These are phyloP conservation scores for Lentinula guzmanii DNA, from an alignment of 768 basidiomycete species.

Conservation along the genomic window DNA sequence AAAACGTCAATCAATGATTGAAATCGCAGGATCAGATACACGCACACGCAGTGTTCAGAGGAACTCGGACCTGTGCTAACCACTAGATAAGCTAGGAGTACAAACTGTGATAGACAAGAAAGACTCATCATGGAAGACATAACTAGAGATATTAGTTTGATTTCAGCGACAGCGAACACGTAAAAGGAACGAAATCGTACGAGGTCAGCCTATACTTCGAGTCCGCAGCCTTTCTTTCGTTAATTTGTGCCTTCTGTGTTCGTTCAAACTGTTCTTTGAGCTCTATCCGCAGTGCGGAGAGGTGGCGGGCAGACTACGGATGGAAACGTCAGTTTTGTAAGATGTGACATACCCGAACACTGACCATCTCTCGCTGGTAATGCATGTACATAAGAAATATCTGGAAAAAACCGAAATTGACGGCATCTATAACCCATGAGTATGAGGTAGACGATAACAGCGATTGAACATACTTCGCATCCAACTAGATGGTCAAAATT, in stretches of 20 bases:
- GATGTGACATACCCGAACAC: neutral
- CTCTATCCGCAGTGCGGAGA: conserved; percentile 11
- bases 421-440: conserved; percentile 35
- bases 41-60: conserved; percentile 54
- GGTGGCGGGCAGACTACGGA: conserved; percentile 1
- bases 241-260: conserved; percentile 50
- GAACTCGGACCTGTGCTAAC: conserved; percentile 38
- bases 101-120: neutral
- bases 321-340: neutral
- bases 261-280: conserved; percentile 15
- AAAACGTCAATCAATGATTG: neutral
- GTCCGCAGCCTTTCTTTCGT: conserved; percentile 52
- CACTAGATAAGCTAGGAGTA: neutral
- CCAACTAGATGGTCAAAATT: conserved; percentile 15
- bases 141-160: conserved; percentile 20
- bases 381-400: conserved; percentile 75
- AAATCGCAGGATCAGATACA: conserved; percentile 3
- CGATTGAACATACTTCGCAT: conserved; percentile 24
- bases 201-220: conserved; percentile 59
- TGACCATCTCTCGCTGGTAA: conserved; percentile 56
- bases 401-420: conserved; percentile 76
- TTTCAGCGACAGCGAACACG: conserved; percentile 5
- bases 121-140: conserved; percentile 42
- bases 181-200: conserved; percentile 25
- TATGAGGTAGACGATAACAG: neutral